These are phyloP conservation scores for Pythium pyrilobum DNA, from an alignment of 352 stramenopile species.

Conservation along the genomic window DNA sequence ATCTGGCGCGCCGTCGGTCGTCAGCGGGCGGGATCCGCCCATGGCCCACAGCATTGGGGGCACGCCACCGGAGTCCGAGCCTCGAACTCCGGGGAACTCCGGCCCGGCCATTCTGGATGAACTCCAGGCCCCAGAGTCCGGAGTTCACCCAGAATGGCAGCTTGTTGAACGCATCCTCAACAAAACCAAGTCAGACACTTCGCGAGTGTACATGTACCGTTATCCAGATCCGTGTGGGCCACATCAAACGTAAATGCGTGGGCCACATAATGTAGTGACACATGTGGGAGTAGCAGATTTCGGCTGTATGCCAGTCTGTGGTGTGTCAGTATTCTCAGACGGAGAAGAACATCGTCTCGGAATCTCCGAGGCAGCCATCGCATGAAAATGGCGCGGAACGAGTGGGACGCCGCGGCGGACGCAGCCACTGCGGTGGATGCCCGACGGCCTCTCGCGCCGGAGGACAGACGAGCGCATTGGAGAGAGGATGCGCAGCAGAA, in stretches of 20 bases:
- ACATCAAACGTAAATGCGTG: neutral
- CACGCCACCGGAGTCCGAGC: neutral
- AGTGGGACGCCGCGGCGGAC: slow-evolving; percentile 8
- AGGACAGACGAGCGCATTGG: neutral
- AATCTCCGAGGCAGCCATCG: neutral
- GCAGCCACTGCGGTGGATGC: neutral
- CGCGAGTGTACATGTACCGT: too few relatives aligned
- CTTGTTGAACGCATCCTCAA: too few relatives aligned
- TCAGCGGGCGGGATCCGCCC: neutral
- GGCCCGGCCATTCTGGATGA: too few relatives aligned
- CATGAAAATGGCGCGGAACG: slow-evolving; percentile 9
- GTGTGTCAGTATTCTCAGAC: slow-evolving; percentile 8
- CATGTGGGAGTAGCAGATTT: neutral
- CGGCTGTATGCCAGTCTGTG: neutral
- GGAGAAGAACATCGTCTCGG: neutral
- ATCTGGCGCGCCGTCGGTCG: too few relatives aligned
- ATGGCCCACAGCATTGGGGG: neutral
- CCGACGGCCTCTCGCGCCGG: neutral
- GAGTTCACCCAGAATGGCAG: too few relatives aligned
- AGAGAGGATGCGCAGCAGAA: slow-evolving; percentile 17
- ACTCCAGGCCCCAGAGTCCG: too few relatives aligned
- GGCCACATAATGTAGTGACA: neutral
- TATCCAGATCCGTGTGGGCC: too few relatives aligned
- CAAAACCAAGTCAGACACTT: too few relatives aligned
- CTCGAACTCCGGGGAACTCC: too few relatives aligned